Evolutionary conservation across 768 basidiomycete species (phyloP), one percentile per base, ranked within the genome.

Genomic region (Trametes coccinea): DNA sequence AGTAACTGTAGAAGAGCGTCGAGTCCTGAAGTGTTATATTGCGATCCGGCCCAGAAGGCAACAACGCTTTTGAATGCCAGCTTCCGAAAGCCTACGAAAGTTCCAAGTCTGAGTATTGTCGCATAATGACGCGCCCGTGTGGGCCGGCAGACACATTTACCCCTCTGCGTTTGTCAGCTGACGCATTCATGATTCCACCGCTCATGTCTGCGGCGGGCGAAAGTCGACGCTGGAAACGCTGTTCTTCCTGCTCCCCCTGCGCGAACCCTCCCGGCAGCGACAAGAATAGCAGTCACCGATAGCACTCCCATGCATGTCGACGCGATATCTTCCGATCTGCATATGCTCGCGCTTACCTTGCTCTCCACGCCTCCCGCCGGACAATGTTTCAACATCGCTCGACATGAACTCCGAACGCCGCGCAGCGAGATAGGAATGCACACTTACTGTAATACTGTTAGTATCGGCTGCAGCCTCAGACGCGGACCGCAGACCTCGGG

Each of bases 251-350:
- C 53, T 14, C 39, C 22, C 39, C 6, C 6, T 30, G 54, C 51
- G 56, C 61, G 61, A 56, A 40, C 37, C 39, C 44, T 54, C 52
- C 61, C 56, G 60, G 54, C 41, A 47, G 22, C 44, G 43, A 46
- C 55, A 62, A 56, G 22, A 52, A 62, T 62, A 62, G 61, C 43
- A 31, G 16, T 30, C 6, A 16, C 30, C 7, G 11, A 14, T 17
- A 4, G 13, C 44, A 2, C 16, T 59, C 53, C 17, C 62, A 63
- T 41, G 52, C 40, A 55, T 59, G 31, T 50, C 49, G 56, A 59
- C 62, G 62, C 62, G 62, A 63, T 45, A 44, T 63, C 56, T 27
- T 44, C 62, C 62, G 62, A 63, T 5, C 37, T 11, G n/a, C 48
- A 13, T 14, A 43, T 5, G 16, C 22, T 31, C 34, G 7, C 60